Conservation (phyloP, 768 basidiomycete genomes). For the Trametes meyenii region DNA sequence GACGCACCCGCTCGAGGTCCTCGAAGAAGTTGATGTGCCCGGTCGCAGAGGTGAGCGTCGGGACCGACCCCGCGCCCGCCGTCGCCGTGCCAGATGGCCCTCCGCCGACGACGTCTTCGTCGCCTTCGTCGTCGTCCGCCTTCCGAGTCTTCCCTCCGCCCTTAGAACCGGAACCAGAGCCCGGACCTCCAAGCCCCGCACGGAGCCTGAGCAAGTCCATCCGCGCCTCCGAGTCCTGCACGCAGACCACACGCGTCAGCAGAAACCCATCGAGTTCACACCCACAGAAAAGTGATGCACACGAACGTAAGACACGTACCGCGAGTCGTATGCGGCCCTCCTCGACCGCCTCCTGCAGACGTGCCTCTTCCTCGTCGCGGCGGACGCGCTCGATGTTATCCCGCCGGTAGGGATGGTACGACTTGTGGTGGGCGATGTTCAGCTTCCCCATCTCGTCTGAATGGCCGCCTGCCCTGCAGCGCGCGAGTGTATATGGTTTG, state of each 20-base stretch:
- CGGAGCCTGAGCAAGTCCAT: conserved; percentile 64
- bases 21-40: conserved; percentile 87
- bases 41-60: conserved; percentile 46
- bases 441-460: conserved; percentile 68
- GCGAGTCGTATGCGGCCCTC: conserved; percentile 75
- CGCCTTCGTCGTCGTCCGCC: conserved; percentile 29
- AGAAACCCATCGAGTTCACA: too few relatives aligned
- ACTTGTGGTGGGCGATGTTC: conserved; percentile 91
- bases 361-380: conserved; percentile 82
- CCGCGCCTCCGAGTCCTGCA: conserved; percentile 80
- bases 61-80: conserved; percentile 31
- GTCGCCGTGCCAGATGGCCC: neutral
- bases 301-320: conserved; percentile 42
- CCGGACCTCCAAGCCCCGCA: conserved; percentile 43
- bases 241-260: neutral
- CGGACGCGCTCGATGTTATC: conserved; percentile 85
- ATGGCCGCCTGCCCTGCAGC: neutral
- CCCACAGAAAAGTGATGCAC: neutral
- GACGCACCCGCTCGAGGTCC: conserved; percentile 68
- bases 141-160: conserved; percentile 19
- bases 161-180: too few relatives aligned
- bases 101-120: conserved; percentile 37
- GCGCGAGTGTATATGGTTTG: too few relatives aligned
- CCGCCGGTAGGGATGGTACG: conserved; percentile 82
- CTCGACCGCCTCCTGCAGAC: conserved; percentile 62